Evolutionary conservation across 2,329 filamentous ascomycete species (phyloP).

Genomic region (Leptographium galeiforme): DNA sequence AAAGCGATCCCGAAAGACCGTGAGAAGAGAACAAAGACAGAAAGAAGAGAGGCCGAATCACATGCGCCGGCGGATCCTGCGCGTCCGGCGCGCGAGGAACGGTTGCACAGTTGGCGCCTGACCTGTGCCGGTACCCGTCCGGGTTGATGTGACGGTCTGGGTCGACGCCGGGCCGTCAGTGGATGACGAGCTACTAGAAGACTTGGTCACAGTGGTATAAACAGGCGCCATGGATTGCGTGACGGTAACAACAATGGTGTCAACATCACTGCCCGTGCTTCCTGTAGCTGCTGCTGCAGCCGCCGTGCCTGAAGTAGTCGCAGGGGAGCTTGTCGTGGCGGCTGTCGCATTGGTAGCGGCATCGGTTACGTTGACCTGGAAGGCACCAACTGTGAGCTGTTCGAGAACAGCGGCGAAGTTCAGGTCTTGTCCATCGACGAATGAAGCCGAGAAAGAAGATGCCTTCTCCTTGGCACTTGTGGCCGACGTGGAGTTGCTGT

Average conservation of each 20-base stretch:
- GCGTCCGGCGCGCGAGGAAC: background rate
- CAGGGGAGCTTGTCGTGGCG: slow-evolving; percentile 3
- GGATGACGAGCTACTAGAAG: background rate
- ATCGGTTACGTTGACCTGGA: slow-evolving; percentile 21
- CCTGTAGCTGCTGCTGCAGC: background rate
- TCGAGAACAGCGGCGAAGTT: slow-evolving; percentile 28
- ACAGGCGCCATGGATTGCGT: slow-evolving; percentile 17
- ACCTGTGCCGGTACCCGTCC: background rate
- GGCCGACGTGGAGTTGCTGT: background rate
- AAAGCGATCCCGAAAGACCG: no score
- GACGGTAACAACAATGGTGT: slow-evolving; percentile 22
- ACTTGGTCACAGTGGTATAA: slow-evolving; percentile 6
- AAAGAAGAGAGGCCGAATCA: background rate
- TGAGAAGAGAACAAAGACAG: background rate
- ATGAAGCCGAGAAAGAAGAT: slow-evolving; percentile 13
- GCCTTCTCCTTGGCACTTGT: slow-evolving; percentile 4
- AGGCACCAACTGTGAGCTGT: slow-evolving; percentile 30
- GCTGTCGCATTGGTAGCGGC: slow-evolving; percentile 8
- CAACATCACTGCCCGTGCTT: slow-evolving; percentile 16
- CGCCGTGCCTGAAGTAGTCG: background rate
- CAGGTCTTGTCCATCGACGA: slow-evolving; percentile 24
- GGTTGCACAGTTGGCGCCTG: background rate
- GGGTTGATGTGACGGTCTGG: background rate
- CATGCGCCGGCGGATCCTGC: background rate
- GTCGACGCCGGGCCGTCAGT: background rate